Evolutionary conservation across 371 early-diverging fungal species (phyloP).

Genomic region (Mortierella sp.): DNA sequence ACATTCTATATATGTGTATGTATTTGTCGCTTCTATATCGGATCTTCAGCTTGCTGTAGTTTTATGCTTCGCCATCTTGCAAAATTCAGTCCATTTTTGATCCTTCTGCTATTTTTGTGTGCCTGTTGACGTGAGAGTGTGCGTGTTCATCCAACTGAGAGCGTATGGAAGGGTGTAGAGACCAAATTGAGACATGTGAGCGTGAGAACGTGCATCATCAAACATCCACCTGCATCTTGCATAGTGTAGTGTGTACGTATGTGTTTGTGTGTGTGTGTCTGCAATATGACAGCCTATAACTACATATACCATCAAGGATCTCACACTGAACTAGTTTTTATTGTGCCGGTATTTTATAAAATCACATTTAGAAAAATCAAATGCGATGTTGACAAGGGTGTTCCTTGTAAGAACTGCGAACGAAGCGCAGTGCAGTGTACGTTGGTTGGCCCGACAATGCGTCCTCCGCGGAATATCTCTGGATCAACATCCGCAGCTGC

Average conservation of each 20-base stretch:
- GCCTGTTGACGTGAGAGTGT: neutral
- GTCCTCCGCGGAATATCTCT: constrained; percentile 46
- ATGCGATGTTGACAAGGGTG: constrained; percentile 48
- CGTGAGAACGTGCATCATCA: neutral
- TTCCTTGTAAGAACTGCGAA: constrained; percentile 51
- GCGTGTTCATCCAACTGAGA: neutral
- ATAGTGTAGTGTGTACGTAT: neutral
- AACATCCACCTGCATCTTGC: neutral
- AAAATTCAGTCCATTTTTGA: too few relatives aligned
- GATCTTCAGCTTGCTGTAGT: neutral
- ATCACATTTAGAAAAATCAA: constrained; percentile 43
- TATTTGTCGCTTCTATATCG: neutral
- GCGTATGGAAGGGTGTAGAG: too few relatives aligned
- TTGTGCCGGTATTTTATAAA: neutral
- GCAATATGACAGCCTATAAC: neutral
- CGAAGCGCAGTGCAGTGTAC: constrained; percentile 47
- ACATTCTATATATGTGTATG: neutral
- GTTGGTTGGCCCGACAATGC: constrained; percentile 46
- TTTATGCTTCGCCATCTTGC: too few relatives aligned
- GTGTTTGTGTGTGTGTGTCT: neutral
- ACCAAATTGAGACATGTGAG: neutral
- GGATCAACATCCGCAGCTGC: constrained; percentile 54
- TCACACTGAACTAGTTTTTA: constrained; percentile 5
- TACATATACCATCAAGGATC: neutral
- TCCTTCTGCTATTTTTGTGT: neutral